Base-by-base conservation (phyloP, 1,284 basidiomycete species). In the Gomphus bonarii region DNA sequence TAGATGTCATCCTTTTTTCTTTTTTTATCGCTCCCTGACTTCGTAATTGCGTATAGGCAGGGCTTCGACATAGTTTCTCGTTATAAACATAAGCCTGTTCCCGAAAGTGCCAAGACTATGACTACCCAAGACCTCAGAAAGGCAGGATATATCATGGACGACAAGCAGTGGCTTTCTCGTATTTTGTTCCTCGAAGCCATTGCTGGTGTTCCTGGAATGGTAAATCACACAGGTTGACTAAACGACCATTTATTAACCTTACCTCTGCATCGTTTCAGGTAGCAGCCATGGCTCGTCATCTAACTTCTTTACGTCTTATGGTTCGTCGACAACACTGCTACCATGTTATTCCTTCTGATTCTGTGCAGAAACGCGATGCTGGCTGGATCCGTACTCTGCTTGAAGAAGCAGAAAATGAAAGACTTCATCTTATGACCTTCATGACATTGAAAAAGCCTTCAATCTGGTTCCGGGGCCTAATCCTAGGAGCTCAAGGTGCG, bases 141-240 rank as follows among this genome's bases (percentile, higher is more conserved):
- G 62, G 77, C 76, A 22, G 88, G 90, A 0, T 83, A 88, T 65
- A 65, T 91, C 22, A 77, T 97, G 65, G 76, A 80, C 55, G 84
- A 88, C 58, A 71, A 79, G 18, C 81, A 80, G 50, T 97, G 93
- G 94, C 71, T 97, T 50, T 75, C 76, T 61, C 80, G 93, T 25
- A 88, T 95, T 61, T 73, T 97, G 48, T 89, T 97, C 72, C 76
- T 97, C 46, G 94, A 97, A 72, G 86, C 81, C 54, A 82, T 97
- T 54, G 95, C 95, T 5, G 95, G 91, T 40, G 94, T 94, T 6
- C 91, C 92, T 11, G 94, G 94, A 1, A 95, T 95, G 91, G 91
- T 94, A 11, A 53, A 38, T 46, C 28, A 31, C 16, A 10, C 16
- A n/a, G 12, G 2, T 30, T 38, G n/a, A 36, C 20, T 4, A 31